phyloP scores from a whole-genome alignment of 164 flowering plant species.

The Warburgia ugandensis region DNA sequence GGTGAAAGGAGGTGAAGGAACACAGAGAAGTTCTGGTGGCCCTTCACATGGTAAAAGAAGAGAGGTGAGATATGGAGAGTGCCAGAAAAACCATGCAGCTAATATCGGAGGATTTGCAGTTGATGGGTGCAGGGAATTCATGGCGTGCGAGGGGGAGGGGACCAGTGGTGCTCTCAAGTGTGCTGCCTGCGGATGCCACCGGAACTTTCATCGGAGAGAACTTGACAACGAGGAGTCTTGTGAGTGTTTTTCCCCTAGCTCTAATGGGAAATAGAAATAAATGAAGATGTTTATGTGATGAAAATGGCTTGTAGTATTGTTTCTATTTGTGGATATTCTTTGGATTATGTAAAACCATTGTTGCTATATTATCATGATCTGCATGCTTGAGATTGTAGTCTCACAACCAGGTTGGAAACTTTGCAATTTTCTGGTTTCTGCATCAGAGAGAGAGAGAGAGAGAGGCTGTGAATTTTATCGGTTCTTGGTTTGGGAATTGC shows the following conservation, averaged over 20 bases:
- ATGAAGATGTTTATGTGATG: too few relatives aligned
- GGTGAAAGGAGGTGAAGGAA: slow-evolving; percentile 28
- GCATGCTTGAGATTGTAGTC: too few relatives aligned
- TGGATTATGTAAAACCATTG: too few relatives aligned
- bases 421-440: too few relatives aligned
- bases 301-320: too few relatives aligned
- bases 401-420: too few relatives aligned
- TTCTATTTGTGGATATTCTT: too few relatives aligned
- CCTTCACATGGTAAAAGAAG: slow-evolving; percentile 33
- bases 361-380: too few relatives aligned
- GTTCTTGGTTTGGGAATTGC: too few relatives aligned
- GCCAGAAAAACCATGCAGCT: slow-evolving; percentile 85
- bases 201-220: slow-evolving; percentile 67
- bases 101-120: slow-evolving; percentile 65
- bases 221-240: slow-evolving; percentile 37
- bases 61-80: slow-evolving; percentile 58
- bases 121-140: slow-evolving; percentile 86
- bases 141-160: slow-evolving; percentile 64
- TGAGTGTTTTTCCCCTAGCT: slow-evolving; percentile 29
- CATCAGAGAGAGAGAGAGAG: too few relatives aligned
- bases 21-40: slow-evolving; percentile 19
- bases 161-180: slow-evolving; percentile 43
- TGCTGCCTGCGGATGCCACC: slow-evolving; percentile 84
- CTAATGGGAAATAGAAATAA: slow-evolving; percentile 8
- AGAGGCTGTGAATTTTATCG: too few relatives aligned